Conservation (phyloP, 2,329 filamentous ascomycete genomes). For the Colletotrichum sp. region DNA sequence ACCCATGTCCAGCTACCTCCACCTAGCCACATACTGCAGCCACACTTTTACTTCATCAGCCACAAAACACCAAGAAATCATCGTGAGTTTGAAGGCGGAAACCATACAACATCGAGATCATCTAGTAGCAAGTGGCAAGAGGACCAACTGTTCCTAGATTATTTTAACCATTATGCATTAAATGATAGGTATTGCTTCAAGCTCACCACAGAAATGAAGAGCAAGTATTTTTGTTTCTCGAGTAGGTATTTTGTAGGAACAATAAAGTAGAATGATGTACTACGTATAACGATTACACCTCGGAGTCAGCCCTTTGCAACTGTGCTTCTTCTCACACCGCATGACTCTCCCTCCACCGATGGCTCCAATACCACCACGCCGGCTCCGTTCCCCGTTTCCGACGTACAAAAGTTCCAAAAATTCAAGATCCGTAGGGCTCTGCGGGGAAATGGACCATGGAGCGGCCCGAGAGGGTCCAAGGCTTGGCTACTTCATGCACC, state of each 20-base stretch:
- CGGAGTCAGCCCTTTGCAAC: rapidly evolving
- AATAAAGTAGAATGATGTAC: rapidly evolving
- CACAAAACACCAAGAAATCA: neutral
- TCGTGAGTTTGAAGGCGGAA: neutral
- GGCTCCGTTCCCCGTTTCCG: neutral
- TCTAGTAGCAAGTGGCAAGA: neutral
- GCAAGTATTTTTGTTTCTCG: too few relatives aligned
- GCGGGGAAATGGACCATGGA: neutral
- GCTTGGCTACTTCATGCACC: neutral
- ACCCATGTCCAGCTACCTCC: rapidly evolving
- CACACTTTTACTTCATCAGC: neutral
- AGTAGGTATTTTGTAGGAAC: too few relatives aligned
- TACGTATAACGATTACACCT: too few relatives aligned
- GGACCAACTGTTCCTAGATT: too few relatives aligned
- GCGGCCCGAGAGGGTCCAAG: neutral
- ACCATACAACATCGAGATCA: neutral
- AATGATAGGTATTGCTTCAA: too few relatives aligned
- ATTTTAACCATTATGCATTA: too few relatives aligned
- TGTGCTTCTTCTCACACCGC: too few relatives aligned
- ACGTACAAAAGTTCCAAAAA: neutral
- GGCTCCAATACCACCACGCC: too few relatives aligned
- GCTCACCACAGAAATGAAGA: too few relatives aligned
- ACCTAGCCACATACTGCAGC: neutral
- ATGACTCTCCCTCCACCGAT: too few relatives aligned
- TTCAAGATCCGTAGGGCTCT: neutral